Percentiles rank a stretch among this genome's conserved stretches.
phyloP scores from a whole-genome alignment of 2,329 filamentous ascomycete species.

The Colletotrichum spinosum region DNA sequence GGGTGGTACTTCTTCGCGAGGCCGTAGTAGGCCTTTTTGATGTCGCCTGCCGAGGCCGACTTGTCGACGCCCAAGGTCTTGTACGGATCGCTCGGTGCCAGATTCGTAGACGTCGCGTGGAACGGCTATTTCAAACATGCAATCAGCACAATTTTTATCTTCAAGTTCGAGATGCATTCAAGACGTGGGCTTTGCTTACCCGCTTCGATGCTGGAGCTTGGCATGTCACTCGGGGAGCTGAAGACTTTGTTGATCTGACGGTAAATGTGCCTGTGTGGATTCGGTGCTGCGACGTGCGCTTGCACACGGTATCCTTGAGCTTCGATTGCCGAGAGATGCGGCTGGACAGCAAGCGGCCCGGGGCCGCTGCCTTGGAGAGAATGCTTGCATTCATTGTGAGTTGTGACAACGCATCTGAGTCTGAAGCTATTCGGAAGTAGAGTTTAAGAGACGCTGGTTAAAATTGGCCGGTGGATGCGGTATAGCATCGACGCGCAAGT shows the following conservation, averaged over 20 bases:
- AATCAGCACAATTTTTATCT: slow-evolving; percentile 12
- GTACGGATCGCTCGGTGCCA: slow-evolving; percentile 83
- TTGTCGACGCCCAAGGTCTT: slow-evolving; percentile 86
- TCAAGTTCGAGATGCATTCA: too few relatives aligned
- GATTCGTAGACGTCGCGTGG: slow-evolving; percentile 66
- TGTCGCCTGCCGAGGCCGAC: slow-evolving; percentile 83
- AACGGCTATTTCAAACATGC: slow-evolving; percentile 57
- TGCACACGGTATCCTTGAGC: slow-evolving; percentile 54
- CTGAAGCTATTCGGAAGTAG: slow-evolving; percentile 12
- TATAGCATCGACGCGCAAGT: slow-evolving; percentile 32
- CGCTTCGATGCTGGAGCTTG: slow-evolving; percentile 36
- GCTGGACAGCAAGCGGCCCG: slow-evolving; percentile 54
- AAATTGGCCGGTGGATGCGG: slow-evolving; percentile 27
- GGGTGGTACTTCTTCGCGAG: slow-evolving; percentile 98
- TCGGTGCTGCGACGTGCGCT: slow-evolving; percentile 40
- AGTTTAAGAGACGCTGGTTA: slow-evolving; percentile 19
- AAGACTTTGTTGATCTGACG: slow-evolving; percentile 26
- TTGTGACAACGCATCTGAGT: slow-evolving; percentile 33
- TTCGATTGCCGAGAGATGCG: slow-evolving; percentile 54
- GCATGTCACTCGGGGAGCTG: slow-evolving; percentile 46
- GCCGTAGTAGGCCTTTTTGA: slow-evolving; percentile 98
- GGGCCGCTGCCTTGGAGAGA: slow-evolving; percentile 59
- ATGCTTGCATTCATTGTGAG: slow-evolving; percentile 61
- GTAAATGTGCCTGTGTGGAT: slow-evolving; percentile 37
- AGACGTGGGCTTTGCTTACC: slow-evolving; percentile 31